Conservation (phyloP, 1,284 basidiomycete genomes). For the Tylopilus sp. region DNA sequence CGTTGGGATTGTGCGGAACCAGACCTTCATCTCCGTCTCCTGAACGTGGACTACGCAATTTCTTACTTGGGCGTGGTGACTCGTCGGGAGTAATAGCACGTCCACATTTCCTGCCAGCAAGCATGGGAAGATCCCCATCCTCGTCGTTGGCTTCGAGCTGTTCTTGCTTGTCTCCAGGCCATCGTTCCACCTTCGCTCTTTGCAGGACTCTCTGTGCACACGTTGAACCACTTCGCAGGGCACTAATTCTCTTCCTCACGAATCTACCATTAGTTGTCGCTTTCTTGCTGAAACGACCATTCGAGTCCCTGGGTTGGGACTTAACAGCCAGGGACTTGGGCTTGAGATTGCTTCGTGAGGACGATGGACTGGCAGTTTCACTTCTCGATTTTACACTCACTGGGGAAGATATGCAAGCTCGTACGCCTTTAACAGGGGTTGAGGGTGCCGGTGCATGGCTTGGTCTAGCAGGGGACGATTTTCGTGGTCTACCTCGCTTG, state of each 20-base stretch:
- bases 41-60: constrained; percentile 17
- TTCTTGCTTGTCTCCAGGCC: constrained; percentile 33
- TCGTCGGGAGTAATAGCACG: constrained; percentile 24
- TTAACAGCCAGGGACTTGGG: constrained; percentile 51
- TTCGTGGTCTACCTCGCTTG: constrained; percentile 38
- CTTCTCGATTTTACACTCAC: constrained; percentile 23
- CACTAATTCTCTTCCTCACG: constrained; percentile 39
- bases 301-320: constrained; percentile 48
- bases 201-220: constrained; percentile 44
- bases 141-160: constrained; percentile 24
- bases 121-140: constrained; percentile 12
- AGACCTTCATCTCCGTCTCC: constrained; percentile 32
- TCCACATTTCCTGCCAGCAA: constrained; percentile 26
- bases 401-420: constrained; percentile 20
- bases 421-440: constrained; percentile 17
- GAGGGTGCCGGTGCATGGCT: constrained; percentile 12
- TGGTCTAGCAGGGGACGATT: constrained; percentile 25
- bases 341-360: constrained; percentile 30
- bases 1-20: constrained; percentile 30
- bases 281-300: constrained; percentile 54
- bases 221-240: constrained; percentile 28
- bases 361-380: constrained; percentile 29
- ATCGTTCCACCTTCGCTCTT: constrained; percentile 40
- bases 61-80: constrained; percentile 30
- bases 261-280: constrained; percentile 50